These are phyloP conservation scores for Phaeosphaeria sp. DNA, from an alignment of 2,329 filamentous ascomycete species.

Conservation along the genomic window DNA sequence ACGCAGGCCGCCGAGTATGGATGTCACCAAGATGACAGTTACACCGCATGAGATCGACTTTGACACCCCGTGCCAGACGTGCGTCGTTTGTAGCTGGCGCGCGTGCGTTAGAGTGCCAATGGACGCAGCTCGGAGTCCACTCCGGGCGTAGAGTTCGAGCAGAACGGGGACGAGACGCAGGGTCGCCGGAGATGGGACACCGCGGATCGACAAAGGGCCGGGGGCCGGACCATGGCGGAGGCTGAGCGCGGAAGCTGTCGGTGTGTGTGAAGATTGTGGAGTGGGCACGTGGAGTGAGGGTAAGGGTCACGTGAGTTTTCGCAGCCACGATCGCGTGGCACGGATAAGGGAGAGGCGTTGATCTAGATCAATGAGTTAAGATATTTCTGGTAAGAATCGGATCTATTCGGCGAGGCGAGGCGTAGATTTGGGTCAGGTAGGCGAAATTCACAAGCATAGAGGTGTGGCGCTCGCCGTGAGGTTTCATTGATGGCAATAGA, in stretches of 20 bases:
- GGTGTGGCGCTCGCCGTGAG: not conserved
- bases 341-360: too few species aligned
- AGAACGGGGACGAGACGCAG: not conserved
- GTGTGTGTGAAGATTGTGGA: not conserved
- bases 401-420: too few species aligned
- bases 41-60: not conserved
- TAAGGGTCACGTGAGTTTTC: too few species aligned
- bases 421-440: too few species aligned
- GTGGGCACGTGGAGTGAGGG: not conserved
- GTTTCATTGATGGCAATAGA: not conserved
- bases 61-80: not conserved
- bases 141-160: not conserved
- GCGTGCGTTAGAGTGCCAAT: too few species aligned
- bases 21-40: not conserved
- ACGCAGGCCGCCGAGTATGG: not conserved
- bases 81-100: not conserved
- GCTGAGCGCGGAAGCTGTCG: not conserved
- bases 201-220: not conserved
- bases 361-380: too few species aligned
- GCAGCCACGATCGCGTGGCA: too few species aligned
- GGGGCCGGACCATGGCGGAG: not conserved
- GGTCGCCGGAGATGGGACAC: not conserved
- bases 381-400: too few species aligned
- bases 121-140: not conserved
- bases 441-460: not conserved